phyloP scores from a whole-genome alignment of 129 eudicot species.

The Gnaphalium uliginosum region DNA sequence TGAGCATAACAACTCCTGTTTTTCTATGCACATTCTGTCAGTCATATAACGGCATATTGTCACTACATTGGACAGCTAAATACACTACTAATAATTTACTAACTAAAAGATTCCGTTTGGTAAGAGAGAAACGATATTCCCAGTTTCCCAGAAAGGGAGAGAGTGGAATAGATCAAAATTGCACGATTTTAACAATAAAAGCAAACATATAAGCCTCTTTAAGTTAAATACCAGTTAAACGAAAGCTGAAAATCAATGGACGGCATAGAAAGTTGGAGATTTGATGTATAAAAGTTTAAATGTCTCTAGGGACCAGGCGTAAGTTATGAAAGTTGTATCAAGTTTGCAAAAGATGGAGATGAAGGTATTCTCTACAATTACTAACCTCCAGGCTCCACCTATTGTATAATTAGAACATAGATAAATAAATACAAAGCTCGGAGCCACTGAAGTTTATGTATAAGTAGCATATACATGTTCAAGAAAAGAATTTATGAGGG shows the following conservation, averaged over 20 bases:
- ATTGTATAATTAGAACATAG: not conserved
- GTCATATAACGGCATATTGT: not conserved
- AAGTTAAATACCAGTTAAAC: not conserved
- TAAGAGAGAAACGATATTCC: not conserved
- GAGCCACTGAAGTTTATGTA: not conserved
- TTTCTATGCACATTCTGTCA: not conserved
- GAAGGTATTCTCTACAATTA: not conserved
- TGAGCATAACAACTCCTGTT: not conserved
- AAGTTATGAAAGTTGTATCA: not conserved
- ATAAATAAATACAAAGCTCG: not conserved
- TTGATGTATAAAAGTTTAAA: not conserved
- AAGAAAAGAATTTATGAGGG: not conserved
- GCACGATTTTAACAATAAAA: not conserved
- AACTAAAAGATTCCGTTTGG: not conserved
- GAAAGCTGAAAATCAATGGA: not conserved
- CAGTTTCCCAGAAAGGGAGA: too few species aligned
- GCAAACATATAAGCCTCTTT: not conserved
- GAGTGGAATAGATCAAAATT: not conserved
- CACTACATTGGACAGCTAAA: not conserved
- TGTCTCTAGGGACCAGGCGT: not conserved
- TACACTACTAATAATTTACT: not conserved
- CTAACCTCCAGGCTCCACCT: not conserved
- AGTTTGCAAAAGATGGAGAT: not conserved
- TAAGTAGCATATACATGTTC: conserved; percentile 3
- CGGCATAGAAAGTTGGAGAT: not conserved